Conservation (phyloP, 805 yeast genomes). For the Starmerella scarabaei region DNA sequence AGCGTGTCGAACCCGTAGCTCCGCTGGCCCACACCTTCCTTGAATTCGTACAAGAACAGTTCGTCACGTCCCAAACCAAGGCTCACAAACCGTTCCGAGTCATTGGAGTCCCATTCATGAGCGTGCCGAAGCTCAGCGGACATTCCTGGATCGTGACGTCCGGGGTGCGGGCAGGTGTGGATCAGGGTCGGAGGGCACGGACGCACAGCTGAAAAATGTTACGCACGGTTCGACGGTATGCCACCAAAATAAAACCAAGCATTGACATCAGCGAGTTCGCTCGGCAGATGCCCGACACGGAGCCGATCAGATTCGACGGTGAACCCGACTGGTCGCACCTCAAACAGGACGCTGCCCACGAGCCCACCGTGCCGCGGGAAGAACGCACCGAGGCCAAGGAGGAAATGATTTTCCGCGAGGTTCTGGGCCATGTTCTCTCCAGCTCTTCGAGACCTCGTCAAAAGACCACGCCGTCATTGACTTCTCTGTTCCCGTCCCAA, state of each 20-base stretch:
- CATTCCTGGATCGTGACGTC: constrained; percentile 26
- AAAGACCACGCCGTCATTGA: neutral
- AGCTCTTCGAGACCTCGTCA: neutral
- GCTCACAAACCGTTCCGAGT: constrained; percentile 47
- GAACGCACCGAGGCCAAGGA: constrained; percentile 12
- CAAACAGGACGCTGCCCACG: neutral
- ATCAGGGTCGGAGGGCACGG: neutral
- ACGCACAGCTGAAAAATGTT: too few species aligned
- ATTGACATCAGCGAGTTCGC: neutral
- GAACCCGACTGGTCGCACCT: constrained; percentile 2
- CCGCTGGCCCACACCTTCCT: constrained; percentile 4
- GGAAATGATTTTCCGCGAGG: constrained; percentile 15
- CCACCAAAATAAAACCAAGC: too few species aligned
- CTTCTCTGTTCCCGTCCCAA: neutral
- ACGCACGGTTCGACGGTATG: too few species aligned
- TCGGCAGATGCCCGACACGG: neutral
- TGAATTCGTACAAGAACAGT: constrained; percentile 38
- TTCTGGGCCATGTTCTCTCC: constrained; percentile 15
- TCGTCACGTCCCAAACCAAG: constrained; percentile 74
- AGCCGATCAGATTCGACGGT: neutral
- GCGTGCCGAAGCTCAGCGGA: constrained; percentile 51
- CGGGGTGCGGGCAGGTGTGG: neutral
- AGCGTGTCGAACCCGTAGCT: constrained; percentile 15
- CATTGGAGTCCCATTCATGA: constrained; percentile 44
- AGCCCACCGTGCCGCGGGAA: too few species aligned